Evolutionary conservation across 1,284 basidiomycete genomes (phyloP).

Genomic region (Tilletia indica): DNA sequence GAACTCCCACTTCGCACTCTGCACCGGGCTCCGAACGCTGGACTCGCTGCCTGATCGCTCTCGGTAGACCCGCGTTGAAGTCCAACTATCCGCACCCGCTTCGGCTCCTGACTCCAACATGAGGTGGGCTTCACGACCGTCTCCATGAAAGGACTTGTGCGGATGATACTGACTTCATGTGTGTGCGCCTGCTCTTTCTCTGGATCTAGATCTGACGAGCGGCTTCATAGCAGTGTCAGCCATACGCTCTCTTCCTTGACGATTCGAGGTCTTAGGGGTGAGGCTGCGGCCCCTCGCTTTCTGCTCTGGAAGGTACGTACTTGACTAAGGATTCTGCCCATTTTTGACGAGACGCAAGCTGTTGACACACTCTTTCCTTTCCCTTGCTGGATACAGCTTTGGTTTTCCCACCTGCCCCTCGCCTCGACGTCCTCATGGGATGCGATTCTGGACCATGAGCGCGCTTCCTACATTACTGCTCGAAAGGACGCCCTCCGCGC

Average conservation of each 20-base stretch:
- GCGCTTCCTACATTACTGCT: neutral
- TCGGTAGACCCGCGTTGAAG: too few species aligned
- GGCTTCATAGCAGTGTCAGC: neutral
- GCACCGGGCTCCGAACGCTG: too few species aligned
- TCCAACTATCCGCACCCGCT: too few species aligned
- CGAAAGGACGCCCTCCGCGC: slow-evolving; percentile 18
- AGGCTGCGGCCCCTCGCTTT: neutral
- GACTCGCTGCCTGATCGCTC: too few species aligned
- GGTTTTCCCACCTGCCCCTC: slow-evolving; percentile 14
- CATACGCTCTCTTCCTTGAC: neutral
- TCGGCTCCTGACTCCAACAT: too few species aligned
- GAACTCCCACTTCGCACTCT: too few species aligned
- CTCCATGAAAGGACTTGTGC: neutral
- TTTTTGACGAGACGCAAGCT: too few species aligned
- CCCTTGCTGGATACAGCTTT: neutral
- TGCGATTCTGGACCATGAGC: slow-evolving; percentile 6
- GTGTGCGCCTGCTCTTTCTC: neutral
- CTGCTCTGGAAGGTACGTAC: slow-evolving; percentile 10
- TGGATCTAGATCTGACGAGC: neutral
- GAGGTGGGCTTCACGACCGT: neutral
- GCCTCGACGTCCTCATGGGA: slow-evolving; percentile 13
- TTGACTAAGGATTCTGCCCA: too few species aligned
- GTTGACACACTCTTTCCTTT: neutral
- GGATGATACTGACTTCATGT: too few species aligned
- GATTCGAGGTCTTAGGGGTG: slow-evolving; percentile 12